These are phyloP conservation scores for Pseudogymnoascus sp. DNA, from an alignment of 2,329 filamentous ascomycete genomes.

Conservation along the genomic window DNA sequence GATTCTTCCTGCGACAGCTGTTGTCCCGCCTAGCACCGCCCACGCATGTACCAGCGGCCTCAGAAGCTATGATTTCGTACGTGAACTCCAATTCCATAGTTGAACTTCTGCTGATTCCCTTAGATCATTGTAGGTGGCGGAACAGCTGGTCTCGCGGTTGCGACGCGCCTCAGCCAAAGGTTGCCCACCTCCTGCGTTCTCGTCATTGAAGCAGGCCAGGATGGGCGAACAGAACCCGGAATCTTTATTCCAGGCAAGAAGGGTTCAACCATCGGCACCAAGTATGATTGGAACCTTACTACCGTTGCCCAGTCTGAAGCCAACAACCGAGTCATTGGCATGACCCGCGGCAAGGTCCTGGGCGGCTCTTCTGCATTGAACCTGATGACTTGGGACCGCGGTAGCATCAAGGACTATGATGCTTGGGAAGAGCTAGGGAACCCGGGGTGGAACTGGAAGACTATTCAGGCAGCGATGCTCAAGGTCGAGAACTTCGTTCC, in stretches of 20 bases:
- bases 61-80: constrained; percentile 2
- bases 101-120: not conserved
- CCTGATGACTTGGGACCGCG: constrained; percentile 21
- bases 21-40: not conserved
- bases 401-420: constrained; percentile 30
- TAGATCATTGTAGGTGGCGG: not conserved
- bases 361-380: constrained; percentile 32
- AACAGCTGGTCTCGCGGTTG: constrained; percentile 1
- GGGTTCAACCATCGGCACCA: not conserved
- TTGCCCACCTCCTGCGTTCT: not conserved
- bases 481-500: constrained; percentile 17
- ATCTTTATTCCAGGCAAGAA: not conserved
- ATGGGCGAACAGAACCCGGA: not conserved
- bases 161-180: not conserved
- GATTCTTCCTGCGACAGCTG: not conserved
- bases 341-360: constrained; percentile 30
- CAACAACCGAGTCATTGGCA: constrained; percentile 23
- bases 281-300: constrained; percentile 6
- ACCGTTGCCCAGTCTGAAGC: not conserved
- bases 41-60: not conserved
- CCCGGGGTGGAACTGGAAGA: constrained; percentile 34
- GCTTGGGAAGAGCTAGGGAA: constrained; percentile 37
- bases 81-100: not conserved
- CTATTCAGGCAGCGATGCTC: not conserved
- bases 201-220: not conserved